Conservation (phyloP, 495 filamentous ascomycete genomes). For the Friedmanniomyces endolithicus region DNA sequence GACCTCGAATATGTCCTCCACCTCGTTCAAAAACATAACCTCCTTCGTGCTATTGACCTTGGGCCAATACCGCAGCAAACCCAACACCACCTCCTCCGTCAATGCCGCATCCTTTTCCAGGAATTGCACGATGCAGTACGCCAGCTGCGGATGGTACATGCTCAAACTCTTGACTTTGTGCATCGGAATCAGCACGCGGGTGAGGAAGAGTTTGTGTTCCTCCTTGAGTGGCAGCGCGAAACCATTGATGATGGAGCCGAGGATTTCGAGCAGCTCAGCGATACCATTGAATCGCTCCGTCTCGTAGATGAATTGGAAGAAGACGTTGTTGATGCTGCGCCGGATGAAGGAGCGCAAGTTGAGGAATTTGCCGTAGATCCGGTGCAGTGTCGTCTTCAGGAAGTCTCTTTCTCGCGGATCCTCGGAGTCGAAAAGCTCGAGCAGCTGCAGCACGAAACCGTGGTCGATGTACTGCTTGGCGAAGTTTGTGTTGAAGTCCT, state of each 20-base stretch:
- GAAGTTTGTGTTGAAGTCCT: conserved; percentile 99
- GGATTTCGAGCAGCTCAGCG: conserved; percentile 88
- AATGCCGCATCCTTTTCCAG: conserved; percentile 94
- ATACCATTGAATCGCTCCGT: conserved; percentile 98
- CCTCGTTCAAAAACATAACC: conserved; percentile 99
- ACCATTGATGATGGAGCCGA: conserved; percentile 98
- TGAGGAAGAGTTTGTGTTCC: conserved; percentile 97
- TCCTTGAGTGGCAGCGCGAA: conserved; percentile 96
- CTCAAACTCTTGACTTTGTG: conserved; percentile 98
- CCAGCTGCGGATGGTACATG: conserved; percentile 99
- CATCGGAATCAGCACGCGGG: conserved; percentile 77
- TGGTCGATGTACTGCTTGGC: conserved; percentile 99
- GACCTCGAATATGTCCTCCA: conserved; percentile 99
- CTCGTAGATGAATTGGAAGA: conserved; percentile 99
- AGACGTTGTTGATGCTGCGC: conserved; percentile 98
- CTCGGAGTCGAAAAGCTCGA: conserved; percentile 98
- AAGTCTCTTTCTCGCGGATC: conserved; percentile 96
- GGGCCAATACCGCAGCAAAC: conserved; percentile 91
- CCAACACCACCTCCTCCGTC: conserved; percentile 96
- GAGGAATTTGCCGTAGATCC: conserved; percentile 98
- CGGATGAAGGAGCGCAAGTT: conserved; percentile 95
- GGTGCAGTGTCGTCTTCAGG: conserved; percentile 92
- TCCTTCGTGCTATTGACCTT: conserved; percentile 99
- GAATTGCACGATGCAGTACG: conserved; percentile 99
- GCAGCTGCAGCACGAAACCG: conserved; percentile 85